Evolutionary conservation across 140 eudicot species (phyloP), one percentile per base, ranked within the genome.

Genomic region (Flaveria floridana): DNA sequence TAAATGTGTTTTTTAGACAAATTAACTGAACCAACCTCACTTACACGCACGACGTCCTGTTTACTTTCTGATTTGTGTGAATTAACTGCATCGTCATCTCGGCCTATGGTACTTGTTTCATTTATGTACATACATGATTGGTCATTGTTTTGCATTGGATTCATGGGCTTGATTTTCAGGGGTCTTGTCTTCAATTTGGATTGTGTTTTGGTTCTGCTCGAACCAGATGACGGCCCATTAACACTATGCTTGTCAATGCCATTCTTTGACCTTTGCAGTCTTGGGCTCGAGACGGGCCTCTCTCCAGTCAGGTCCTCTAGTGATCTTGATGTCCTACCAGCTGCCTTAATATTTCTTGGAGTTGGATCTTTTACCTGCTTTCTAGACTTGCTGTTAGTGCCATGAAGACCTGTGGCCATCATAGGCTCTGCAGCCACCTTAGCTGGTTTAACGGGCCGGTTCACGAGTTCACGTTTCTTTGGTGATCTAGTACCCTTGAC

Each of bases 1-100:
- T 37, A 30, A 9, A 72, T 25, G 28, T 64, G 12, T 26, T n/a
- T 44, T n/a, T 25, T 16, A 59, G 13, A 44, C 52, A 79, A 20
- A 73, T 41, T n/a, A 44, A 23, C 28, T 12, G 55, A 66, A 63
- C 76, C 26, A 53, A 28, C 42, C 78, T 75, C 28, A 53, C 82
- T 75, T 71, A 81, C 91, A 68, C 34, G 79, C 11, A 66, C 62
- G 76, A 76, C 81, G 72, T 86, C 82, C 37, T 65, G 81, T 72
- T 83, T 89, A 52, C 52, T 41, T 76, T 73, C 88, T 76, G 88
- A 77, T 76, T 63, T 80, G 41, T 65, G 11, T 72, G 88, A 82
- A 76, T 58, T 58, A 20, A 76, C 82, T 68, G 80, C 51, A 67
- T 79, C 83, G 21, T 68, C 71, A 21, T 70, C 64, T 56, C 10